These are phyloP conservation scores for Kitagawia praeruptora DNA, from an alignment of 129 eudicot genomes.

Conservation along the genomic window DNA sequence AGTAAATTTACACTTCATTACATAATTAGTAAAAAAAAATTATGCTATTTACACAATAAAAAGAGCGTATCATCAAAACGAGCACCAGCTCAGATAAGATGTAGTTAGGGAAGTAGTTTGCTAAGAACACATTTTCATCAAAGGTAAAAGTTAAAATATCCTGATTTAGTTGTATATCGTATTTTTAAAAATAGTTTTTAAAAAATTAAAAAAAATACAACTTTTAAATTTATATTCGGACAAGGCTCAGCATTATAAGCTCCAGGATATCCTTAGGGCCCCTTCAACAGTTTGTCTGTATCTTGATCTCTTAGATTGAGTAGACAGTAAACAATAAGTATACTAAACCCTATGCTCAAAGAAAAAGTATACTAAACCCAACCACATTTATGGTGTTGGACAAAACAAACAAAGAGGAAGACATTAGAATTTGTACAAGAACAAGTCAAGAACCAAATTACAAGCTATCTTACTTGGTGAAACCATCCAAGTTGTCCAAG, in stretches of 20 bases:
- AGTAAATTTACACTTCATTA: too few species aligned
- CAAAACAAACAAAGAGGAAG: neutral
- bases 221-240: neutral
- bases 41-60: too few species aligned
- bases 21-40: too few species aligned
- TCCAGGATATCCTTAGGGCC: neutral
- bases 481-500: constrained; percentile 1
- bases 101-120: neutral
- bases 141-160: neutral
- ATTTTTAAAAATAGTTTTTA: neutral
- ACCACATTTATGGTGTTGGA: neutral
- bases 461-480: constrained; percentile 1
- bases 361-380: neutral
- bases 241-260: neutral
- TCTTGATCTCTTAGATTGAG: neutral
- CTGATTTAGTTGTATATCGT: neutral
- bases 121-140: neutral
- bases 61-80: too few species aligned
- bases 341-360: neutral
- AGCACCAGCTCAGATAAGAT: too few species aligned
- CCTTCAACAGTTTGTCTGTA: neutral
- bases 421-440: neutral
- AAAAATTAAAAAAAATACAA: too few species aligned
- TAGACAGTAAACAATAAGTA: neutral
- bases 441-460: neutral